Evolutionary conservation across 2,329 filamentous ascomycete genomes (phyloP).

Genomic region (Immersiporthe knoxdaviesiana): DNA sequence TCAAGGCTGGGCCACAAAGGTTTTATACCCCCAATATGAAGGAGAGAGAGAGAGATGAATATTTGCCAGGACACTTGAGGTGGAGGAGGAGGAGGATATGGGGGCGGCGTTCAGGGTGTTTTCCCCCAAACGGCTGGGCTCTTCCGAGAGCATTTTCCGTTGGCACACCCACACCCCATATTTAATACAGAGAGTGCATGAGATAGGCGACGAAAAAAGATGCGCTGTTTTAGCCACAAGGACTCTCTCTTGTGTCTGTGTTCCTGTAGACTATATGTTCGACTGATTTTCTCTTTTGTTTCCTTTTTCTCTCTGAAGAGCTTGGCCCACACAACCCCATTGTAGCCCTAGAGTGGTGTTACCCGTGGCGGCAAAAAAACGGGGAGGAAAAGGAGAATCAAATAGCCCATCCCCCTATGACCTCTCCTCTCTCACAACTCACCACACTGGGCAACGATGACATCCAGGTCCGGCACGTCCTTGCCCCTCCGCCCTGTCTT

Average conservation of each 20-base stretch:
- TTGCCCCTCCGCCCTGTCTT: constrained; percentile 74
- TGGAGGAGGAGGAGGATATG: not conserved
- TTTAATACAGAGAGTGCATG: constrained; percentile 1
- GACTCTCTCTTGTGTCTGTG: not conserved
- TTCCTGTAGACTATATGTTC: not conserved
- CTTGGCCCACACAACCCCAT: not conserved
- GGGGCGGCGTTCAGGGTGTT: constrained; percentile 3
- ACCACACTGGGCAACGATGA: constrained; percentile 83
- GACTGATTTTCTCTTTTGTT: not conserved
- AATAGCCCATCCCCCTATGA: not conserved
- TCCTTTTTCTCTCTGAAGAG: not conserved
- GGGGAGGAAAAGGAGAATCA: too few species aligned
- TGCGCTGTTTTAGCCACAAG: not conserved
- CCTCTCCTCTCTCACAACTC: constrained; percentile 72
- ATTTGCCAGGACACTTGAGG: not conserved
- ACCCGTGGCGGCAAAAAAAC: not conserved
- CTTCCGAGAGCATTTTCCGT: not conserved
- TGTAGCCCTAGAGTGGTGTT: not conserved
- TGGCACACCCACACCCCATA: not conserved
- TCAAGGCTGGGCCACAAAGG: constrained; percentile 12
- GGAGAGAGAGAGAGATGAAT: constrained; percentile 12
- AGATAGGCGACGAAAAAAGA: not conserved
- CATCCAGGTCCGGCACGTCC: constrained; percentile 84
- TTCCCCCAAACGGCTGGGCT: not conserved
- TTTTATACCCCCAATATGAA: constrained; percentile 17